Evolutionary conservation across 2,329 filamentous ascomycete species (phyloP).

Genomic region (Ophiostoma quercus): DNA sequence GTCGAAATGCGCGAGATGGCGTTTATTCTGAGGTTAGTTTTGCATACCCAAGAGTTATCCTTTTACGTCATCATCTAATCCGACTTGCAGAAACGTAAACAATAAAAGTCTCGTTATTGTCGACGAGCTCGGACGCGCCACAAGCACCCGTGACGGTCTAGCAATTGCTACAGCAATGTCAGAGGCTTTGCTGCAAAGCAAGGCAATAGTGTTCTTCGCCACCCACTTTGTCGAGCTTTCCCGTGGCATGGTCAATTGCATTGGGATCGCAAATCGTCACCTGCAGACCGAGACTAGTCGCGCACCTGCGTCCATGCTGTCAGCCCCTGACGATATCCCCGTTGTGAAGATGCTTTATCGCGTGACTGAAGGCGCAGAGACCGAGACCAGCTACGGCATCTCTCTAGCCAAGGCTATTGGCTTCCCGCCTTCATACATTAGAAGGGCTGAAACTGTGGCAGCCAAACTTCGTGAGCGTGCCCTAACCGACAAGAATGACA

Average conservation of each 20-base stretch:
- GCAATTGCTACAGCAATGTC: constrained; percentile 86
- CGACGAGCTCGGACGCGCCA: constrained; percentile 88
- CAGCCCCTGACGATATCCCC: constrained; percentile 40
- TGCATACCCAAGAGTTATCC: not conserved
- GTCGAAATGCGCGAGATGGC: constrained; percentile 95
- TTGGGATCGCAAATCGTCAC: constrained; percentile 78
- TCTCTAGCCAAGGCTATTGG: constrained; percentile 69
- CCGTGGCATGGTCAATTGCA: constrained; percentile 65
- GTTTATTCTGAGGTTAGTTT: constrained; percentile 65
- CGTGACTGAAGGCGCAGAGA: constrained; percentile 64
- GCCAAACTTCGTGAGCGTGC: constrained; percentile 54
- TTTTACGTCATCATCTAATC: not conserved
- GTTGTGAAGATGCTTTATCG: constrained; percentile 86
- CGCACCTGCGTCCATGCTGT: constrained; percentile 22
- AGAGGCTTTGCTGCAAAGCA: constrained; percentile 75
- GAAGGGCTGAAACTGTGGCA: constrained; percentile 63
- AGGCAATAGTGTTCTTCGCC: constrained; percentile 81
- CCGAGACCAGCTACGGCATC: constrained; percentile 77
- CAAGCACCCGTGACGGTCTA: constrained; percentile 80
- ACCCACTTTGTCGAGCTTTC: constrained; percentile 88
- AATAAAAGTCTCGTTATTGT: constrained; percentile 72
- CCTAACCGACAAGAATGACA: constrained; percentile 43
- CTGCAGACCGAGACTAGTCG: constrained; percentile 60
- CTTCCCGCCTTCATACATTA: constrained; percentile 62
- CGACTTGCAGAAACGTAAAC: constrained; percentile 60